These are phyloP conservation scores for Nannochloris sp. DNA, from an alignment of 139 green algal genomes.

Conservation along the genomic window DNA sequence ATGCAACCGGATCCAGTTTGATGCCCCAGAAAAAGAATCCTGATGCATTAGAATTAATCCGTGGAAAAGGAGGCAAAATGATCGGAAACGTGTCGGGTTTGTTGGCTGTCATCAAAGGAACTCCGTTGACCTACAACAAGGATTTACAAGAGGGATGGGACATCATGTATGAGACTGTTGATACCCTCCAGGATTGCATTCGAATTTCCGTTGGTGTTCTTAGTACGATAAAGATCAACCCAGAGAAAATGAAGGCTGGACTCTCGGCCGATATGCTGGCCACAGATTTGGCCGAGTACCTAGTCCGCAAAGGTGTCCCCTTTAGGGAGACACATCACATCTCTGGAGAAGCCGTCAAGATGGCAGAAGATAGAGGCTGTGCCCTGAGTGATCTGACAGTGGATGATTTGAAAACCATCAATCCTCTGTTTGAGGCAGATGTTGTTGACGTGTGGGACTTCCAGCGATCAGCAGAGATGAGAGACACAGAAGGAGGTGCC, in stretches of 20 bases:
- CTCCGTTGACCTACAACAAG: conserved; percentile 98
- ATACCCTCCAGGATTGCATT: conserved; percentile 79
- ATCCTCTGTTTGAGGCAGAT: conserved; percentile 83
- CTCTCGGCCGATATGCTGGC: conserved; percentile 92
- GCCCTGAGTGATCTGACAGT: conserved; percentile 64
- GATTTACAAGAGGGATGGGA: conserved; percentile 82
- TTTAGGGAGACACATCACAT: conserved; percentile 96
- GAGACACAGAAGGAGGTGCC: conserved; percentile 88
- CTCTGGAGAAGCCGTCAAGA: conserved; percentile 78
- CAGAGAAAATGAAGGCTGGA: conserved; percentile 73
- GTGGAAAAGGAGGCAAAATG: conserved; percentile 58
- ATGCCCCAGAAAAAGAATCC: conserved; percentile 99
- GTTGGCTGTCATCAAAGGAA: conserved; percentile 85
- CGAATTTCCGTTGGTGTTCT: conserved; percentile 90
- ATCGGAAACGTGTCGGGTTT: conserved; percentile 83
- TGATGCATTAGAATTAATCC: conserved; percentile 94
- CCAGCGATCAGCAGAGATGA: conserved; percentile 69
- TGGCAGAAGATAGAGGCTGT: conserved; percentile 75
- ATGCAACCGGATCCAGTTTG: conserved; percentile 84
- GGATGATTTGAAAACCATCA: conserved; percentile 69
- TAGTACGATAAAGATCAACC: conserved; percentile 77
- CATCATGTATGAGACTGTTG: conserved; percentile 91
- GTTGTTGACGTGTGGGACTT: conserved; percentile 83
- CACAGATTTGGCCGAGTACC: conserved; percentile 98
- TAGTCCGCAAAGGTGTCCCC: conserved; percentile 93